Percentiles rank a stretch among this genome's conserved stretches.
These are phyloP conservation scores for Reutealis trisperma DNA, from an alignment of 345 rosid genomes.

Conservation along the genomic window DNA sequence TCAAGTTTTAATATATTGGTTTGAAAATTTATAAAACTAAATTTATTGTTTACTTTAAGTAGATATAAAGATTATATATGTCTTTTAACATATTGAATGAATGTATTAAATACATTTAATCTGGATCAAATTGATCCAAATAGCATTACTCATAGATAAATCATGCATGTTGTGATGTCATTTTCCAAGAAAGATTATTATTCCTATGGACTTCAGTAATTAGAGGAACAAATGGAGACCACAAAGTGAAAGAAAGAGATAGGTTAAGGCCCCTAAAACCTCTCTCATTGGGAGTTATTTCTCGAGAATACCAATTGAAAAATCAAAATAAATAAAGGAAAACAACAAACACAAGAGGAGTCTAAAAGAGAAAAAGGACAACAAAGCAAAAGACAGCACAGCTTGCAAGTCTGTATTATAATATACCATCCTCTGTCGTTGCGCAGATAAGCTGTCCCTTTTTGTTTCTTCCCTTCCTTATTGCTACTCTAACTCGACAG, in stretches of 20 bases:
- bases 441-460: slow-evolving; percentile 71
- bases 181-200: slow-evolving; percentile 58
- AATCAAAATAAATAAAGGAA: background rate
- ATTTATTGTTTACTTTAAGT: too few species aligned
- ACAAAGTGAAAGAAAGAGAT: slow-evolving; percentile 5
- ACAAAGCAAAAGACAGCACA: slow-evolving; percentile 40
- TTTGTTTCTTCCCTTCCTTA: slow-evolving; percentile 39
- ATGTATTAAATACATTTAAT: too few species aligned
- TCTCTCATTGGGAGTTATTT: slow-evolving; percentile 8
- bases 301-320: slow-evolving; percentile 10
- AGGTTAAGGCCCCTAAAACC: slow-evolving; percentile 6
- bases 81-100: too few species aligned
- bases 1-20: too few species aligned
- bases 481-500: background rate
- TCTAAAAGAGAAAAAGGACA: slow-evolving; percentile 28
- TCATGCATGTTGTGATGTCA: slow-evolving; percentile 28
- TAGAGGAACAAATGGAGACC: slow-evolving; percentile 22
- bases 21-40: too few species aligned
- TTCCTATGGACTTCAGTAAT: slow-evolving; percentile 19
- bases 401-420: slow-evolving; percentile 31
- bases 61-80: too few species aligned
- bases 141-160: too few species aligned
- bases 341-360: slow-evolving; percentile 23
- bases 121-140: too few species aligned
- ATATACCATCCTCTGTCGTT: slow-evolving; percentile 36